A percentile compares a stretch with the other conserved stretches of the same genome.
phyloP scores from a whole-genome alignment of 768 basidiomycete species.

The Pholiota molesta region DNA sequence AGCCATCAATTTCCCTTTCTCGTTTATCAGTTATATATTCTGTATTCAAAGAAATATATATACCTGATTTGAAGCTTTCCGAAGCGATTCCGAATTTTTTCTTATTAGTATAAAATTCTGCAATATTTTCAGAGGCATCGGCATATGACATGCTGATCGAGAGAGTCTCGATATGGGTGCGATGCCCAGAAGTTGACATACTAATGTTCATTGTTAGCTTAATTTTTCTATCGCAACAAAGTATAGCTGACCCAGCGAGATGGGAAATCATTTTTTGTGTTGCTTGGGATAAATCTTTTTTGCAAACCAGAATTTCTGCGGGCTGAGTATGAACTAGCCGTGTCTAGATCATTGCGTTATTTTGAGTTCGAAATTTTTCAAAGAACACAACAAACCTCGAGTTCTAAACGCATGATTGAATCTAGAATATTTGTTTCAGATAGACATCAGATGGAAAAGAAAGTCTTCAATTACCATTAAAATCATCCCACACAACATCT shows the following conservation, averaged over 20 bases:
- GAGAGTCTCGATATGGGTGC: conserved; percentile 68
- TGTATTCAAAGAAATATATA: conserved; percentile 7
- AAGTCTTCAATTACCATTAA: conserved; percentile 58
- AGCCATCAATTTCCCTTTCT: conserved; percentile 63
- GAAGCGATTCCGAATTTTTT: conserved; percentile 40
- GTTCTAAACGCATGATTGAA: conserved; percentile 81
- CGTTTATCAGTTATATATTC: neutral
- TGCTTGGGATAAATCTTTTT: conserved; percentile 58
- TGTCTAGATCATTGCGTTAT: conserved; percentile 52
- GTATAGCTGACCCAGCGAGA: conserved; percentile 57
- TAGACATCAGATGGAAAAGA: neutral
- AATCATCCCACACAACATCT: conserved; percentile 93
- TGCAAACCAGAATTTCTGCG: conserved; percentile 74
- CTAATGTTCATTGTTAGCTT: conserved; percentile 29
- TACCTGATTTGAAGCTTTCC: conserved; percentile 49
- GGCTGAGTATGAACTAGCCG: conserved; percentile 85
- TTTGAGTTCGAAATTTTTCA: neutral
- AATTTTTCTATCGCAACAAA: neutral
- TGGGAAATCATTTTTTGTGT: conserved; percentile 79
- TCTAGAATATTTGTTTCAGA: conserved; percentile 45
- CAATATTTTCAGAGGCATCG: conserved; percentile 69
- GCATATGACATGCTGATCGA: conserved; percentile 57
- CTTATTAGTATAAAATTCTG: conserved; percentile 67
- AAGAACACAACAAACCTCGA: conserved; percentile 59
- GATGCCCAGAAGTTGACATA: conserved; percentile 37